Evolutionary conservation across 495 filamentous ascomycete species (phyloP), one percentile per base, ranked within the genome.

Genomic region (Annulohypoxylon bovei): DNA sequence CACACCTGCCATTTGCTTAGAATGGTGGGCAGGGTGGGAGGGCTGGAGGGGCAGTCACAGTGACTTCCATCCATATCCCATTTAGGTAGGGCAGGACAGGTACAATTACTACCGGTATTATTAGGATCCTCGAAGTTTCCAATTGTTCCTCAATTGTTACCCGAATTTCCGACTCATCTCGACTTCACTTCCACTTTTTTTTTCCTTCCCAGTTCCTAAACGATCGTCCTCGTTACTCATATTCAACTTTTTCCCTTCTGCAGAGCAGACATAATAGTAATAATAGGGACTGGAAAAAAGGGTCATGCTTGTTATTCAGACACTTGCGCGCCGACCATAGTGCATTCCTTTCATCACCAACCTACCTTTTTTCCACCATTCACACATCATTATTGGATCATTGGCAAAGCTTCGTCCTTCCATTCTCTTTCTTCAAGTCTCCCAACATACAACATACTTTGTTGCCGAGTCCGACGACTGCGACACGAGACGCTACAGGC

Each of bases 201-300:
- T 61, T 22, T 33, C 67, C 59, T 27, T 61, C 16, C 46, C 56
- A 55, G 46, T 56, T 56, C 67, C 54, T 50, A 50, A 23, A 52
- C 20, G 40, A 35, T 59, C 33, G 18, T 59, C 55, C 61, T 52
- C 16, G 4, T 32, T 47, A 64, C 52, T 59, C 53, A 14, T 53
- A 42, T 63, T 67, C 27, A 63, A 60, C 37, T 33, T 33, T 52
- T 55, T 37, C n/a, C 49, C 57, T 50, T 67, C 69, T 72, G 69
- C 69, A 71, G 69, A 54, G 69, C 69, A 72, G 64, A 72, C 47
- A 55, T 47, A 64, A 37, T 66, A 18, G 33, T 63, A 67, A 57
- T 67, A 59, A 60, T 65, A 60, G 39, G 60, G 22, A 59, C 33
- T 40, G 59, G 58, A 49, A 35, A 35, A 52, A 46, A 49, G 37